Evolutionary conservation across 306 rosid genomes (phyloP), one percentile per base, ranked within the genome.

Genomic region (Ceratonia siliqua): DNA sequence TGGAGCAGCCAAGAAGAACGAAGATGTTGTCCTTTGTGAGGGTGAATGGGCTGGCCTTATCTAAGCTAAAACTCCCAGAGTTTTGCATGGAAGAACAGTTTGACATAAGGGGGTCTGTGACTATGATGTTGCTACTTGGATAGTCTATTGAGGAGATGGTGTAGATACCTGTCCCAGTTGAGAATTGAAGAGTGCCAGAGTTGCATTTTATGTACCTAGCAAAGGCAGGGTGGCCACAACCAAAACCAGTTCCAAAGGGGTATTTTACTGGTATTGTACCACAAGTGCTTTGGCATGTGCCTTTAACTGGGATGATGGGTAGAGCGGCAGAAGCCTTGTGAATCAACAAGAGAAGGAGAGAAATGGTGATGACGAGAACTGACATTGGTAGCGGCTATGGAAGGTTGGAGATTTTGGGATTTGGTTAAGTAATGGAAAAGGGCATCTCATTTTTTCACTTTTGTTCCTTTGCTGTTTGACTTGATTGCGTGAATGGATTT

Each of bases 201-300:
- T 24, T 76, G 81, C 88, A 87, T 76, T 76, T 84, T 62, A 87
- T 82, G 83, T 73, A 57, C 48, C 81, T 68, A 2, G 85, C 50
- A 39, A 87, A 87, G 59, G 77, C 79, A 14, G 90, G 90, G 82
- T 87, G 90, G 39, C 90, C 90, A 15, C 90, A 87, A n/a, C 88
- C 90, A 28, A 79, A 82, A 0, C 77, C 88, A 14, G 88, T 79
- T 66, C 88, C 90, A 3, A 87, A 87, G 0, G 90, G 90, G 78
- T 54, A 84, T 69, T 76, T 87, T 3, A 87, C 76, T 10, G 86
- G 77, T 57, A 84, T 68, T 5, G 64, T 41, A 10, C 88, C 88
- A 54, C 86, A 87, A 1, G 72, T 73, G 73, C 21, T 62, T 11
- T 68, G 77, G 25, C 87, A 81, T 18, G 81, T 76, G 28, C 73